These are phyloP conservation scores for Huntiella abstrusa DNA, from an alignment of 2,329 filamentous ascomycete genomes.

Conservation along the genomic window DNA sequence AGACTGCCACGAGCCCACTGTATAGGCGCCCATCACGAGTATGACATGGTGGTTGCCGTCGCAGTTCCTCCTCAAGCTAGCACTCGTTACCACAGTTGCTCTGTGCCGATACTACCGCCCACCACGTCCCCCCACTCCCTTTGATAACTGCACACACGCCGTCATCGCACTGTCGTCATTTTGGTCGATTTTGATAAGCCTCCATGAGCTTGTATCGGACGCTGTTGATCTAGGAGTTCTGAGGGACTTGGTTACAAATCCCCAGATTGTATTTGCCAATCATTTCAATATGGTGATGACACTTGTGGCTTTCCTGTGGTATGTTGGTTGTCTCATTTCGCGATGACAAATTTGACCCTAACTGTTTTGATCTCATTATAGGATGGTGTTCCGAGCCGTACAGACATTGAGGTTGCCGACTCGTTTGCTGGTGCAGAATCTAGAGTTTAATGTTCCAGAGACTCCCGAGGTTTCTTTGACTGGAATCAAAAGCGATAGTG, in stretches of 20 bases:
- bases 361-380: slow-evolving; percentile 19
- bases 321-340: not conserved
- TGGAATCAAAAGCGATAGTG: slow-evolving; percentile 70
- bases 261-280: slow-evolving; percentile 10
- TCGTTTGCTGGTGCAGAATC: slow-evolving; percentile 71
- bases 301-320: slow-evolving; percentile 11
- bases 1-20: too few species aligned
- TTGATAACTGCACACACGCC: slow-evolving; percentile 13
- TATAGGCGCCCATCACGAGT: not conserved
- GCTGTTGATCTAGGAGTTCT: slow-evolving; percentile 7
- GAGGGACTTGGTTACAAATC: not conserved
- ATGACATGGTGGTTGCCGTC: slow-evolving; percentile 11
- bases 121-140: slow-evolving; percentile 11
- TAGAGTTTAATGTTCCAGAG: slow-evolving; percentile 85
- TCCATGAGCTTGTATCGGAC: slow-evolving; percentile 9
- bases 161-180: slow-evolving; percentile 12
- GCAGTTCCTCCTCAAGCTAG: slow-evolving; percentile 12
- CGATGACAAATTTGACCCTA: not conserved
- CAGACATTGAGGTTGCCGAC: slow-evolving; percentile 83
- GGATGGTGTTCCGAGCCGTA: slow-evolving; percentile 71
- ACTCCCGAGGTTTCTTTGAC: slow-evolving; percentile 78
- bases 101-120: slow-evolving; percentile 13
- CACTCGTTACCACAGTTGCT: slow-evolving; percentile 12
- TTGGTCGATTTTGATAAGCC: slow-evolving; percentile 11
- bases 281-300: slow-evolving; percentile 12